Evolutionary conservation across 139 green algal species (phyloP).

Genomic region (Chlorella sp.): DNA sequence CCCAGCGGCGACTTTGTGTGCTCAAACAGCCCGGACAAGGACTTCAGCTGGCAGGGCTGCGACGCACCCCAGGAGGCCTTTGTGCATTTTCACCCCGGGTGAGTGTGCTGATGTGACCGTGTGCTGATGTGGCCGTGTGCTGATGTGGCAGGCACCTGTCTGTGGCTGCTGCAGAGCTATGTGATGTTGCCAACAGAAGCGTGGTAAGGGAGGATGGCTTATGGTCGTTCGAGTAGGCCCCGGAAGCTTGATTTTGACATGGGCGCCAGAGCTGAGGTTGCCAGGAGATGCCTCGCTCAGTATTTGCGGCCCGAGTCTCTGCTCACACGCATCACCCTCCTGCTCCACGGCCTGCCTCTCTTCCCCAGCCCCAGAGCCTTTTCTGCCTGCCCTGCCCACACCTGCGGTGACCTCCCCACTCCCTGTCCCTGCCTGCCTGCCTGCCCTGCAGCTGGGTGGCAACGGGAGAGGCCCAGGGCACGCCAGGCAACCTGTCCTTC

Average conservation of each 20-base stretch:
- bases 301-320: no score
- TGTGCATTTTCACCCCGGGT: constrained; percentile 8
- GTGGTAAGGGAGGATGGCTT: no score
- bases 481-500: constrained; percentile 25
- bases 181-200: no score
- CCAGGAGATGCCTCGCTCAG: no score
- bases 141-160: no score
- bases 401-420: background rate
- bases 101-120: background rate
- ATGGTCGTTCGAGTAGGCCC: no score
- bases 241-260: no score
- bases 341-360: no score
- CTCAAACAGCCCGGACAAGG: constrained; percentile 62
- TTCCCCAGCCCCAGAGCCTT: background rate
- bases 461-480: background rate
- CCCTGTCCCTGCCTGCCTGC: background rate
- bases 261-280: no score
- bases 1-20: constrained; percentile 67
- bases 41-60: constrained; percentile 47
- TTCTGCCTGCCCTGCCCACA: background rate
- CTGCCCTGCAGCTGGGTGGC: constrained; percentile 33
- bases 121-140: background rate
- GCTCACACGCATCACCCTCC: no score
- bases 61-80: background rate
- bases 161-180: no score